A percentile compares a stretch with the other conserved stretches of the same genome.
These are phyloP conservation scores for Cyclotella cryptica DNA, from an alignment of 108 stramenopile genomes.

Conservation along the genomic window DNA sequence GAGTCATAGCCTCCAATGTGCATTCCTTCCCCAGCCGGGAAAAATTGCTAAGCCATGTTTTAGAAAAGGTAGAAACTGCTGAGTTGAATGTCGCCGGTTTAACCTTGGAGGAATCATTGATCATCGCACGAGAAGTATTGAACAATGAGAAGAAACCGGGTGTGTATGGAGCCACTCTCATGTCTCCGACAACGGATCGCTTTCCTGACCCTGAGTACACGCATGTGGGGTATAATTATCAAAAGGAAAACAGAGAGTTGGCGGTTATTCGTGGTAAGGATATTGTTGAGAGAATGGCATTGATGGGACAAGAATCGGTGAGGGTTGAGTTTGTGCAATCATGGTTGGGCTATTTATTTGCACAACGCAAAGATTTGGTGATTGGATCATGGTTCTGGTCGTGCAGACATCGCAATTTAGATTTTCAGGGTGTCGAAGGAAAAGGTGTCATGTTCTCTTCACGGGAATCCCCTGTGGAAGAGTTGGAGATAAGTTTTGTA, in stretches of 20 bases:
- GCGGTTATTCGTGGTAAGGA: not conserved
- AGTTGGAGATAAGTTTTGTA: no score
- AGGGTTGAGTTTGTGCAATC: not conserved
- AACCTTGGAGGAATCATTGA: conserved; percentile 5
- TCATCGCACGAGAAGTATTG: conserved; percentile 13
- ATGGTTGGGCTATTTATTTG: conserved; percentile 9
- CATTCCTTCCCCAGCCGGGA: conserved; percentile 9
- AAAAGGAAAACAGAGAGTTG: not conserved
- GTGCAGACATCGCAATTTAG: conserved; percentile 11
- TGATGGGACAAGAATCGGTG: not conserved
- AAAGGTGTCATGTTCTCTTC: conserved; percentile 5
- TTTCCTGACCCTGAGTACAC: conserved; percentile 2
- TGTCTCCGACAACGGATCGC: not conserved
- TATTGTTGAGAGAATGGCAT: not conserved
- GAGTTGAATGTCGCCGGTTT: not conserved
- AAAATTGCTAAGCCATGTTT: conserved; percentile 2
- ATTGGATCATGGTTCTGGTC: conserved; percentile 21
- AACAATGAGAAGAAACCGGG: conserved; percentile 1
- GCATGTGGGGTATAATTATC: conserved; percentile 14
- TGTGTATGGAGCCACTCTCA: not conserved
- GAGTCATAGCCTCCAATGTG: not conserved
- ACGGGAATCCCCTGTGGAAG: not conserved
- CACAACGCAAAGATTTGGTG: not conserved
- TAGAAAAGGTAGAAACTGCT: conserved; percentile 7
- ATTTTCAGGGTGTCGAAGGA: conserved; percentile 20